A percentile compares a stretch with the other conserved stretches of the same genome.
Conservation (phyloP, 169 alveolate genomes). For the Eimeria acervulina region DNA sequence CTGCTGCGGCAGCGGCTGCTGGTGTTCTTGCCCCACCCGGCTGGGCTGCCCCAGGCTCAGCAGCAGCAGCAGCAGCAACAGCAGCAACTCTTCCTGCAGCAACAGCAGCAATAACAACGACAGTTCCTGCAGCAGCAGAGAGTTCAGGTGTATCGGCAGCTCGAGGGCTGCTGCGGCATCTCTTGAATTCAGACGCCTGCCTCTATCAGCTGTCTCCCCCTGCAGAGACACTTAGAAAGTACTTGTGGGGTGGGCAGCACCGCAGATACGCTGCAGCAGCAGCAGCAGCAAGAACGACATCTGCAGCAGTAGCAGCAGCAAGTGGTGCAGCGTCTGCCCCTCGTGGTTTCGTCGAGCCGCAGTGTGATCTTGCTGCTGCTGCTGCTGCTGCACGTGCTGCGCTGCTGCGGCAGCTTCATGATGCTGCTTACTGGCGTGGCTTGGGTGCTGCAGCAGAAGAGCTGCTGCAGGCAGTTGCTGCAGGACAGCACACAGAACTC, state of each 20-base stretch:
- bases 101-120: not conserved
- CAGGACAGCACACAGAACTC: constrained; percentile 26
- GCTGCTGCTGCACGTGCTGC: constrained; percentile 65
- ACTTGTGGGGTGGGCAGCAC: not conserved
- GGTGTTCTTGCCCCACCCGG: not conserved
- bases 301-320: not conserved
- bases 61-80: not conserved
- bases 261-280: not conserved
- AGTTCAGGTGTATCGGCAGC: no score
- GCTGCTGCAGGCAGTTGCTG: constrained; percentile 33
- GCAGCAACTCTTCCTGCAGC: constrained; percentile 30
- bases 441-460: constrained; percentile 38
- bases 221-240: not conserved
- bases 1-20: constrained; percentile 22
- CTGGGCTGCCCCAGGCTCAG: no score
- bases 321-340: not conserved
- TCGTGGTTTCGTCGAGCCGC: not conserved
- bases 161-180: not conserved
- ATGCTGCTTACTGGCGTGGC: constrained; percentile 70
- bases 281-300: not conserved
- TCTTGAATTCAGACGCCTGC: not conserved
- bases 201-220: not conserved
- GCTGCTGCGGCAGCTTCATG: constrained; percentile 51
- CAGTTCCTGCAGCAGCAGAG: not conserved
- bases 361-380: constrained; percentile 52